Evolutionary conservation across 306 rosid genomes (phyloP), one percentile per base, ranked within the genome.

Genomic region (Prunus mongolica): DNA sequence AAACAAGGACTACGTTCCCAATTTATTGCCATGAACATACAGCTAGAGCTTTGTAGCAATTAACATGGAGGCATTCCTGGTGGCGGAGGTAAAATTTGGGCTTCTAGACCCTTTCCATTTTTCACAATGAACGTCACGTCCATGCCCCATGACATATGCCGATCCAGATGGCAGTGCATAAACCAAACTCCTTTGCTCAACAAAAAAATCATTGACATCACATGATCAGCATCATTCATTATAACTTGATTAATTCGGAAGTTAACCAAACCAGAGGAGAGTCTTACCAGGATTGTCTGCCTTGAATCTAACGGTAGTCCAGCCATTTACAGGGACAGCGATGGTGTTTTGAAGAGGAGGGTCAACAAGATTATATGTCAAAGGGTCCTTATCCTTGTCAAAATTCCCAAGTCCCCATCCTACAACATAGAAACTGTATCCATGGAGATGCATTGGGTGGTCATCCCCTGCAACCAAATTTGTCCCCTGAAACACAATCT

Each of bases 381-480:
- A 62, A 50, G 82, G 82, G 52, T 77, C 85, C 54, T 66, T 82
- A 1, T 19, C 76, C 61, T 78, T 28, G 72, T 82, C 75, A 63
- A 82, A 82, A 72, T 78, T 78, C 12, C 82, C 86, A 32, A 69
- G 63, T 4, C 82, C 82, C 19, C 10, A 18, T 10, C 79, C 82
- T 14, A 82, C 77, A 0, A 78, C 80, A 14, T 73, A 82, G 77
- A 82, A 82, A 46, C 79, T 68, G 32, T 12, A 78, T 5, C 86
- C 82, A 69, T 78, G 86, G 8, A 82, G 74, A 74, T 82, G 85
- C 79, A 82, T 77, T 6, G 85, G 85, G 77, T 82, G 85, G 18
- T 77, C 79, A 67, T 30, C 72, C 30, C 79, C 82, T 13, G 45
- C 76, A n/a, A 67, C 60, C 74, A 82, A 14, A 72, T 52, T 77